phyloP scores from a whole-genome alignment of 2,329 filamentous ascomycete species.

The Tolypocladium sp. region DNA sequence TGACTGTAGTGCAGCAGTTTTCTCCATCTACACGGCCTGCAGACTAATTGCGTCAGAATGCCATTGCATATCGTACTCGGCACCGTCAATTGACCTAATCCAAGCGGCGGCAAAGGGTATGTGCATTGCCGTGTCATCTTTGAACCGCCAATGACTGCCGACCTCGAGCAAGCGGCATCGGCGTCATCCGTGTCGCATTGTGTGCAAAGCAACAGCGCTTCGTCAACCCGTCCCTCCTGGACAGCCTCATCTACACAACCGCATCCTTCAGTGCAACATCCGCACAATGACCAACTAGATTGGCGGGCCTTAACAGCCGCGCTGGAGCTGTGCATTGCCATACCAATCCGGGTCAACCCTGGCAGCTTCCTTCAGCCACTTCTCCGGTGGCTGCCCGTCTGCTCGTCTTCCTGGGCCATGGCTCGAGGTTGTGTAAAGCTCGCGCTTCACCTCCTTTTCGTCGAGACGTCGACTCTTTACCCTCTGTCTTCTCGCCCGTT shows the following conservation, averaged over 20 bases:
- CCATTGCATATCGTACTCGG: not conserved
- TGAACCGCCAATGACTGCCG: not conserved
- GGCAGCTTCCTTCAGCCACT: not conserved
- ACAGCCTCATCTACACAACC: not conserved
- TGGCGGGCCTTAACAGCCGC: not conserved
- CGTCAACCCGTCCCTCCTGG: not conserved
- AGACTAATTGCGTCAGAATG: not conserved
- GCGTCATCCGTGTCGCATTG: not conserved
- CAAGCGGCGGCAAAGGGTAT: not conserved
- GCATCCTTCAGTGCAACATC: not conserved
- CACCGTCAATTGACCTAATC: not conserved
- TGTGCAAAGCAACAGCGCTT: not conserved
- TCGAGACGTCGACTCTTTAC: not conserved
- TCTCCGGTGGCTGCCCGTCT: not conserved
- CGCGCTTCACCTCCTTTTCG: not conserved
- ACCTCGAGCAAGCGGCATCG: not conserved
- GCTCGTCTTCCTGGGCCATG: not conserved
- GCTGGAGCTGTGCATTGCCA: not conserved
- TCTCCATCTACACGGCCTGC: not conserved
- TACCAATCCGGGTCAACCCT: too few species aligned
- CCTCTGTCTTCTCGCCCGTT: not conserved
- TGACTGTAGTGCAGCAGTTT: not conserved
- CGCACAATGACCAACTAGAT: not conserved
- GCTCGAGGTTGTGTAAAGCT: not conserved
- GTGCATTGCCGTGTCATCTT: not conserved